Evolutionary conservation across 1,139 yeast species (phyloP).

Genomic region (Blastobotrys persicus): DNA sequence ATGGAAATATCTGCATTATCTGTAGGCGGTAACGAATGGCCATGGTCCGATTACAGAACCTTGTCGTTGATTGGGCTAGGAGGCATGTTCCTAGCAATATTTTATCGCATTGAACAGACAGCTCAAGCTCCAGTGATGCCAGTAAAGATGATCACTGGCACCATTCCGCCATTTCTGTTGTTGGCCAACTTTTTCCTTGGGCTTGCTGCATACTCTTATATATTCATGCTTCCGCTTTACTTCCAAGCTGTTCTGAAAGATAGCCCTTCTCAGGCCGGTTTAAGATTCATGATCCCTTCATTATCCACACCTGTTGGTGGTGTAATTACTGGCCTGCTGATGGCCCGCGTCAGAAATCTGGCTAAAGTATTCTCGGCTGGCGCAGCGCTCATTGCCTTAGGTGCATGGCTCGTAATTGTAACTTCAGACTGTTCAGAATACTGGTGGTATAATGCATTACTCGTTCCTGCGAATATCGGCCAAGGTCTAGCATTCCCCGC

Average conservation of each 20-base stretch:
- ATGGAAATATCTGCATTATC: conserved; percentile 15
- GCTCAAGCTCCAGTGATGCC: conserved; percentile 16
- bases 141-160: conserved; percentile 12
- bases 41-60: conserved; percentile 15
- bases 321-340: conserved; percentile 63
- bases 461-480: conserved; percentile 20
- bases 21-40: conserved; percentile 18
- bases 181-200: conserved; percentile 14
- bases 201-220: conserved; percentile 17
- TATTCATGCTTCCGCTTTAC: conserved; percentile 18
- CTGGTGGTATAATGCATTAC: conserved; percentile 43
- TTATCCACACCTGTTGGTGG: conserved; percentile 45
- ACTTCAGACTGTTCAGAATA: conserved; percentile 47
- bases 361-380: conserved; percentile 32
- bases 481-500: conserved; percentile 31
- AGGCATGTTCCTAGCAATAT: conserved; percentile 10
- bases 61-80: conserved; percentile 9
- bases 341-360: conserved; percentile 43
- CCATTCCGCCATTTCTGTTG: conserved; percentile 12
- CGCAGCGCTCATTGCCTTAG: conserved; percentile 68
- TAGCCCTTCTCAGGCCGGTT: conserved; percentile 17
- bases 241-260: conserved; percentile 20
- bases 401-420: conserved; percentile 47
- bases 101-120: conserved; percentile 13
- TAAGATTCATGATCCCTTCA: conserved; percentile 17